A percentile compares a stretch with the other conserved stretches of the same genome.
Evolutionary conservation across 163 green algal species (phyloP).

Genomic region (Chlamydomonas reinhardtii): DNA sequence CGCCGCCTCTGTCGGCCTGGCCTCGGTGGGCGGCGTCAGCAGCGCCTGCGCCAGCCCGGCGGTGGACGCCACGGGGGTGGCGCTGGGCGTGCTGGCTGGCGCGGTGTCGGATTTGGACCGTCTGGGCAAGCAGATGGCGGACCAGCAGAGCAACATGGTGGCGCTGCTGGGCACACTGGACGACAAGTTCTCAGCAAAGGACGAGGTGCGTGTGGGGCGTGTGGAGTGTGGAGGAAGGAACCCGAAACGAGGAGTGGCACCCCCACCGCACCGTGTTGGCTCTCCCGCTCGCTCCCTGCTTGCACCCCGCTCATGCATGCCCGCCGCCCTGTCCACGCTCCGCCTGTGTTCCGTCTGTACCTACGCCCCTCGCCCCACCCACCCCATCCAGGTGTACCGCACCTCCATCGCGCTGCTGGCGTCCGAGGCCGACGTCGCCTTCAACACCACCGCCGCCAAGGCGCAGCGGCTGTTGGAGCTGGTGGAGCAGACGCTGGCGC

Average conservation of each 20-base stretch:
- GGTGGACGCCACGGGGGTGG: background rate
- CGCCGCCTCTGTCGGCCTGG: background rate
- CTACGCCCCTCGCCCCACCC: no score
- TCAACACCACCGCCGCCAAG: background rate
- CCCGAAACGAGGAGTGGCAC: no score
- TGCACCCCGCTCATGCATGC: background rate
- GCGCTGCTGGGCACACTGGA: background rate
- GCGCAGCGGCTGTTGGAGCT: background rate
- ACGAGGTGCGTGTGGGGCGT: background rate
- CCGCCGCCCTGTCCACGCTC: background rate
- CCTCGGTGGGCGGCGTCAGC: background rate
- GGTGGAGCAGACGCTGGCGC: background rate
- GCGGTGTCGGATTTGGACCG: conserved; percentile 10
- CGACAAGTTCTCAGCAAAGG: background rate
- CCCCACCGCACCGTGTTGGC: no score
- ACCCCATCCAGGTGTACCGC: background rate
- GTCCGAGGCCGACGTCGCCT: background rate
- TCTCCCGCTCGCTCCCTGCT: no score
- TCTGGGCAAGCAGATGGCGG: background rate
- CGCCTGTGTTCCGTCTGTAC: no score
- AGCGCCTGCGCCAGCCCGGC: background rate
- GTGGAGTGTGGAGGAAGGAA: no score
- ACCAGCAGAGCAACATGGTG: background rate
- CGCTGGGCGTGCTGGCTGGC: conserved; percentile 2
- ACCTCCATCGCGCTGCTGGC: background rate